Base-by-base conservation (phyloP, 2,329 filamentous ascomycete species). In the Aspergillus sp. region DNA sequence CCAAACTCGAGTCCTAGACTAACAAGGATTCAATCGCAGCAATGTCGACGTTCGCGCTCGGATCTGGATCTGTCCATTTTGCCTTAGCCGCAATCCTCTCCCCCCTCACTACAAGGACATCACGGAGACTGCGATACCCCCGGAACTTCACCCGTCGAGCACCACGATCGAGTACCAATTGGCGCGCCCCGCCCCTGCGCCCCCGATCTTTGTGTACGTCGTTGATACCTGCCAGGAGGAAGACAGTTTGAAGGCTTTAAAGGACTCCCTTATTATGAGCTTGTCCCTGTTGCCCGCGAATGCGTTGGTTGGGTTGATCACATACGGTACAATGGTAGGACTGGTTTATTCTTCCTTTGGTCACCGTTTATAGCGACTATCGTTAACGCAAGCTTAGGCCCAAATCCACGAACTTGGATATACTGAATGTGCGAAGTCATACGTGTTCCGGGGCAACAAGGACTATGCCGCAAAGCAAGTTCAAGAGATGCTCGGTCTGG, bases 351-450 rank as follows among this genome's bases (percentile, higher is more conserved):
- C n/a, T 28, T 39, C 50, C n/a, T 28, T 39, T 51, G 51, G 47
- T 60, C 38, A 55, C 41, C 26, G 9, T 2, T 42, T 2, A 9
- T 26, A 8, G 7, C 8, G 26, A 10, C 27, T 26, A 19, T 19
- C 27, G 19, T 39, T 39, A 19, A 39, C 26, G 9, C 6, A 9
- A 26, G 36, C 8, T 5, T 56, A 89, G 86, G 82, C 88, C 30
- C 90, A 96, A 80, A 88, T 98, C 12, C 93, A 98, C 66, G 93
- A 98, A 71, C 88, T 98, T 57, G 93, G 93, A 46, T 98, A 98
- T 65, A 90, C 87, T 46, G 93, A 97, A 70, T 98, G 93, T 70
- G 88, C 93, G 55, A 98, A 97, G 72, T 96, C 91, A 4, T 98
- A 96, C 62, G 93, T 98, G 38, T 98, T 98, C 78, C 82, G 91